Evolutionary conservation across 2,329 filamentous ascomycete genomes (phyloP), one percentile per base, ranked within the genome.

Genomic region (Alternaria ventricosa): DNA sequence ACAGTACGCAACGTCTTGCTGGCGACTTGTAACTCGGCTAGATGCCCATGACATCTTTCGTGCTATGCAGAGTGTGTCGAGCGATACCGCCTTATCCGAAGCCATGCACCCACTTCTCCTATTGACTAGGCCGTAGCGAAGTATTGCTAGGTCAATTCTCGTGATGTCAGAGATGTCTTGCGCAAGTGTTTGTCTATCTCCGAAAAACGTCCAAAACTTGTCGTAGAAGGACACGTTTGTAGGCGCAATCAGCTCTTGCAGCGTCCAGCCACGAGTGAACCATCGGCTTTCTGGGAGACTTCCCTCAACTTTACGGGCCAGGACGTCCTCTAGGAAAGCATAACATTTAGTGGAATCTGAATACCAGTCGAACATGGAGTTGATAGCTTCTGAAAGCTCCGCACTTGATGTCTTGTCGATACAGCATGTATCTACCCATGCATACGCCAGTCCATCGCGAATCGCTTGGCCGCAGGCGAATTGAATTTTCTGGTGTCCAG

Each of bases 291-390:
- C 0, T 36, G 33, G 4, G 1, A 36, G 33, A 1, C 0, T 0
- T 9, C 15, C 4, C 1, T 36, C 15, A 4, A n/a, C 0, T 2
- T 5, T 8, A 3, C 0, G 0, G 0, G 33, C 33, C 33, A 1
- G 3, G 4, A 28, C 46, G 1, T 45, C 43, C 4, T 4, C 20
- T 6, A 45, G 6, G 4, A 22, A 45, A 8, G 20, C 43, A 2
- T 45, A 45, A 9, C 43, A 45, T 3, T 1, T 20, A 5, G 0
- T 4, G 2, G 43, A 22, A 0, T 2, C 1, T 2, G 12, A 5
- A 13, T 45, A 45, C 43, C 43, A 45, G 5, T 22, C 0, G 43
- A 45, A 45, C 43, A 45, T 45, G 20, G 43, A 23, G 5, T 13
- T 45, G 20, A 45, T 45, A 8, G 43, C 43, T 2, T 45, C 43